Evolutionary conservation across 805 yeast genomes (phyloP), one percentile per base, ranked within the genome.

Genomic region (Ogataea neopini): DNA sequence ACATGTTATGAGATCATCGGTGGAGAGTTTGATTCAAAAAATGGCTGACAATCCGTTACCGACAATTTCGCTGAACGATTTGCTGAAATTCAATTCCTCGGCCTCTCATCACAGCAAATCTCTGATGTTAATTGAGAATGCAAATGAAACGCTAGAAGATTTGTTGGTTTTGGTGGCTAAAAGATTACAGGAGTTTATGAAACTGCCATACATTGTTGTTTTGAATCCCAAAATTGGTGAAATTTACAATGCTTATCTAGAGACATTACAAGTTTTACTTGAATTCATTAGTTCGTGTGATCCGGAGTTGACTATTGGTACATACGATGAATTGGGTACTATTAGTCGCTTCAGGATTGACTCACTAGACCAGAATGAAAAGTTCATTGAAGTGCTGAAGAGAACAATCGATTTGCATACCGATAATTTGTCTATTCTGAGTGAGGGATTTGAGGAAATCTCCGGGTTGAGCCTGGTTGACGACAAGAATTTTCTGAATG

Each of bases 221-320:
- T 67, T 92, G 51, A 92, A 92, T 62, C 97, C 97, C 5, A 81
- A 88, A 58, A 84, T 92, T 43, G 85, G 92, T 9, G 80, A 80
- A 56, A 84, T 87, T 18, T 88, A 89, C 70, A 75, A 80, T 57
- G 68, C 84, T 40, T 92, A 92, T 68, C 70, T 88, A 52, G 74
- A 80, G 48, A 84, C 96, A 2, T 76, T 89, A 70, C 70, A 77
- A 43, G 70, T 77, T 4, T 57, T 83, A 43, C 57, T 77, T 19
- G 60, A 70, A 2, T 69, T 74, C 40, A 70, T 45, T 62, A 66
- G 50, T 7, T 32, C 45, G 8, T 48, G 54, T 20, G 50, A 46
- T 19, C 48, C 56, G 2, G 42, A 42, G 3, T 40, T 35, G 17
- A 47, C 43, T 15, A 6, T 55, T 4, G 26, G 45, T 11, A 43